Conservation (phyloP, 164 flowering plant genomes). For the Chloranthus sessilifolius region DNA sequence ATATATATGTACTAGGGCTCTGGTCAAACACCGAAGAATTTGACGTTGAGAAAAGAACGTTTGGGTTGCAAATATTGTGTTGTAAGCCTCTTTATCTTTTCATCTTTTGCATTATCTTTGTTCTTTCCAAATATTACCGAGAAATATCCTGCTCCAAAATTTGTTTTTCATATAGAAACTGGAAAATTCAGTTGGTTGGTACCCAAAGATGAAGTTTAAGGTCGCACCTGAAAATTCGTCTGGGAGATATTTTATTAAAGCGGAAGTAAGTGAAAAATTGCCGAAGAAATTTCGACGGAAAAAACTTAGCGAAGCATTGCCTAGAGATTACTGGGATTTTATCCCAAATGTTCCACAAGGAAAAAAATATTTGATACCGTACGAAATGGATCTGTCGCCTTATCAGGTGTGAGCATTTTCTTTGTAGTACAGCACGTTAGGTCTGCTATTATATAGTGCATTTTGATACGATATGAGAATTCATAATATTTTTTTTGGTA, state of each 20-base stretch:
- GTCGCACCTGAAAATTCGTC: slow-evolving; percentile 43
- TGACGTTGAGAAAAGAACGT: background rate
- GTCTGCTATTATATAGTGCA: background rate
- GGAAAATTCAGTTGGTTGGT: slow-evolving; percentile 37
- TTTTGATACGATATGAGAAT: too few relatives aligned
- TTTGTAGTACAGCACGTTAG: background rate
- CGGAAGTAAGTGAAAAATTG: slow-evolving; percentile 39
- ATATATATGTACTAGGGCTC: slow-evolving; percentile 34
- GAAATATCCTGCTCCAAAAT: background rate
- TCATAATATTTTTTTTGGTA: too few relatives aligned
- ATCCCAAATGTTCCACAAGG: slow-evolving; percentile 46
- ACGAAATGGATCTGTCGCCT: slow-evolving; percentile 47
- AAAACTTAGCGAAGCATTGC: slow-evolving; percentile 19
- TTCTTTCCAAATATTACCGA: slow-evolving; percentile 4
- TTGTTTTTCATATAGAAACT: slow-evolving; percentile 19
- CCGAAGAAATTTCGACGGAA: slow-evolving; percentile 26
- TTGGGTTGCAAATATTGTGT: slow-evolving; percentile 66
- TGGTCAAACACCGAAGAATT: slow-evolving; percentile 9
- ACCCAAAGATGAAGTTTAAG: slow-evolving; percentile 66
- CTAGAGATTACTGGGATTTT: slow-evolving; percentile 82
- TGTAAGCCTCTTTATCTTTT: slow-evolving; percentile 43
- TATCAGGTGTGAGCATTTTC: slow-evolving; percentile 50
- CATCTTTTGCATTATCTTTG: background rate
- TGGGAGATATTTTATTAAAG: slow-evolving; percentile 37
- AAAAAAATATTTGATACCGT: slow-evolving; percentile 25